Evolutionary conservation across 2,329 filamentous ascomycete genomes (phyloP).

Genomic region (Ophiocordyceps polyrhachis-furcata): DNA sequence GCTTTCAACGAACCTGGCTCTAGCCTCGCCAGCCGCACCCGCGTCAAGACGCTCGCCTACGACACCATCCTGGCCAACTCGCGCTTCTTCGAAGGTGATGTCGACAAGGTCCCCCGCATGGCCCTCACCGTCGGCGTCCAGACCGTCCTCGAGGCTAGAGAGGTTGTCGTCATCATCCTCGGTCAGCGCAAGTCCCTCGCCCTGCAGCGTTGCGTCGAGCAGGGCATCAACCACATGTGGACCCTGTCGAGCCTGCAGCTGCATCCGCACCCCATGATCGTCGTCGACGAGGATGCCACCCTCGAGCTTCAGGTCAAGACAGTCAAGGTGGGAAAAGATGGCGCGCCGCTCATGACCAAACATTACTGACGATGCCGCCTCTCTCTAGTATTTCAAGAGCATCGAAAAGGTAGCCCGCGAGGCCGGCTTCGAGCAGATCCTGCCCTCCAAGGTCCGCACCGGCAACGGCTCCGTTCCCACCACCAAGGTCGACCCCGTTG

Average conservation of each 20-base stretch:
- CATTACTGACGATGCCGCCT: too few species aligned
- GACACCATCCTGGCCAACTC: slow-evolving; percentile 78
- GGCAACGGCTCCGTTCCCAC: slow-evolving; percentile 21
- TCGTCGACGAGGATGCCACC: slow-evolving; percentile 66
- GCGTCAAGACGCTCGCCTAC: slow-evolving; percentile 74
- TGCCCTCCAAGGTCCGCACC: slow-evolving; percentile 36
- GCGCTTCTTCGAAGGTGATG: slow-evolving; percentile 61
- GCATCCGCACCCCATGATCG: slow-evolving; percentile 65
- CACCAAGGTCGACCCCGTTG: slow-evolving; percentile 23
- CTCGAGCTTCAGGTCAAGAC: slow-evolving; percentile 57
- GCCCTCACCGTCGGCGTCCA: slow-evolving; percentile 72
- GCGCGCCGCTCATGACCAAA: too few species aligned
- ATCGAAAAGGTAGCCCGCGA: slow-evolving; percentile 45
- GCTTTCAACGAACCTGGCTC: slow-evolving; percentile 84
- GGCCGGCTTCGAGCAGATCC: slow-evolving; percentile 38
- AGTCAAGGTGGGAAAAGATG: slow-evolving; percentile 32
- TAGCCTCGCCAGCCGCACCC: slow-evolving; percentile 55
- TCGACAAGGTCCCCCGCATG: slow-evolving; percentile 59
- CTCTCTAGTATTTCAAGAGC: slow-evolving; percentile 45
- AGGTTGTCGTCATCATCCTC: slow-evolving; percentile 68
- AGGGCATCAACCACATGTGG: slow-evolving; percentile 81
- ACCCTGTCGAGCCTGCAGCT: slow-evolving; percentile 66
- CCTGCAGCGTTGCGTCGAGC: slow-evolving; percentile 63
- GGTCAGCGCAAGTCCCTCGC: slow-evolving; percentile 68
- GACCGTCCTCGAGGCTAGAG: slow-evolving; percentile 62